A percentile compares a stretch with the other conserved stretches of the same genome.
Conservation (phyloP, 805 yeast genomes). For the Candida ipomoeae region DNA sequence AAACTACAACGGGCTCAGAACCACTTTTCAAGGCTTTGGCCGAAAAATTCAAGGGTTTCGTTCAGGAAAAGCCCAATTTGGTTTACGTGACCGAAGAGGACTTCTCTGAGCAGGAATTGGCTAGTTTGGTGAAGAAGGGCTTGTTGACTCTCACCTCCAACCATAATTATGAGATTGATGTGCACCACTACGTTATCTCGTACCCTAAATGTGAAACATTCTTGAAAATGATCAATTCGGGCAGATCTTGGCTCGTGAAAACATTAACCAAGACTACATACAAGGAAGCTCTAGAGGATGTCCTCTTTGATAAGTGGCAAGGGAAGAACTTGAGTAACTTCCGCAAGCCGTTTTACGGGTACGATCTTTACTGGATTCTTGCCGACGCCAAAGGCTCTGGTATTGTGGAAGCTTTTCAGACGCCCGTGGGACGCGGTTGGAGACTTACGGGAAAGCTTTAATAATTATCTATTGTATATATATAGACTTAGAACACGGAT, state of each 20-base stretch:
- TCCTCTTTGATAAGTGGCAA: conserved; percentile 43
- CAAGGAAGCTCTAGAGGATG: conserved; percentile 42
- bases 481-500: background rate
- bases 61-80: conserved; percentile 24
- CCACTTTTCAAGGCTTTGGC: conserved; percentile 12
- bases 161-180: conserved; percentile 40
- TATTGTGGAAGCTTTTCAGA: conserved; percentile 46
- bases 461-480: background rate
- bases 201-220: conserved; percentile 50
- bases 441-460: conserved; percentile 46
- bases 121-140: conserved; percentile 37
- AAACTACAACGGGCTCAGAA: conserved; percentile 10
- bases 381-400: conserved; percentile 54
- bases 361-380: conserved; percentile 46
- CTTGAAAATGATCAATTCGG: conserved; percentile 40
- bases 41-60: conserved; percentile 21
- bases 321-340: conserved; percentile 38
- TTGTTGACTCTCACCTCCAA: conserved; percentile 43
- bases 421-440: conserved; percentile 59
- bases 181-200: conserved; percentile 38
- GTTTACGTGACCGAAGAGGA: conserved; percentile 23
- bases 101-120: conserved; percentile 25
- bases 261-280: conserved; percentile 32
- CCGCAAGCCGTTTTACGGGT: conserved; percentile 48
- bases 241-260: conserved; percentile 43